Evolutionary conservation across 768 basidiomycete genomes (phyloP).

Genomic region (Lactarius sp.): DNA sequence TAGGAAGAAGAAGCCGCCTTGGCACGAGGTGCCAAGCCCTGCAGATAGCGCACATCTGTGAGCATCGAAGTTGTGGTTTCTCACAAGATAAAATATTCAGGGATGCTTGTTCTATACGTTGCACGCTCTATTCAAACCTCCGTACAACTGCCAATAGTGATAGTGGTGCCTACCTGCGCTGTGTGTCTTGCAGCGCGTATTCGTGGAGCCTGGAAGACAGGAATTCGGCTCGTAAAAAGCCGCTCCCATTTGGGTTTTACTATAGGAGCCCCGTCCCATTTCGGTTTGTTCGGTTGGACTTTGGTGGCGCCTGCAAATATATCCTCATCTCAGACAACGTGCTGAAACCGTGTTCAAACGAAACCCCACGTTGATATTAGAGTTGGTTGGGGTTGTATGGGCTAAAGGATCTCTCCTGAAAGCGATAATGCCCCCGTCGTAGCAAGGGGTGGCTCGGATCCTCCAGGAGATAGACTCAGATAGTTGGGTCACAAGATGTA

Average conservation of each 20-base stretch:
- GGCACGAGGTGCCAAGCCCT: constrained; percentile 3
- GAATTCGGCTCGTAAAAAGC: background rate
- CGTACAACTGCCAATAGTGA: background rate
- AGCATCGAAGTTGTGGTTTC: too few species aligned
- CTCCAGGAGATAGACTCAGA: too few species aligned
- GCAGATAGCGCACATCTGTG: background rate
- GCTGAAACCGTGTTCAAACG: too few species aligned
- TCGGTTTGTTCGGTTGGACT: background rate
- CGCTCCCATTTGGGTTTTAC: background rate
- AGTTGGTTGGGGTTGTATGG: too few species aligned
- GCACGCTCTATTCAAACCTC: background rate
- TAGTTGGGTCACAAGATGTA: too few species aligned
- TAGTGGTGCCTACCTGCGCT: background rate
- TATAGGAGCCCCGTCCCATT: background rate
- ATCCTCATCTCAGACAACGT: too few species aligned
- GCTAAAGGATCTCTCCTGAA: too few species aligned
- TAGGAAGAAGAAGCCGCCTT: background rate
- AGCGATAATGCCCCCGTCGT: too few species aligned
- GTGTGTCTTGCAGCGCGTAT: background rate
- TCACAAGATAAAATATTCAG: background rate
- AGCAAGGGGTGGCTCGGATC: too few species aligned
- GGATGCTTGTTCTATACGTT: background rate
- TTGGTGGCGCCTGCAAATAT: background rate
- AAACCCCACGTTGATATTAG: too few species aligned
- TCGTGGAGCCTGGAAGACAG: background rate